These are phyloP conservation scores for Beauveria pseudobassiana DNA, from an alignment of 2,329 filamentous ascomycete genomes.

Conservation along the genomic window DNA sequence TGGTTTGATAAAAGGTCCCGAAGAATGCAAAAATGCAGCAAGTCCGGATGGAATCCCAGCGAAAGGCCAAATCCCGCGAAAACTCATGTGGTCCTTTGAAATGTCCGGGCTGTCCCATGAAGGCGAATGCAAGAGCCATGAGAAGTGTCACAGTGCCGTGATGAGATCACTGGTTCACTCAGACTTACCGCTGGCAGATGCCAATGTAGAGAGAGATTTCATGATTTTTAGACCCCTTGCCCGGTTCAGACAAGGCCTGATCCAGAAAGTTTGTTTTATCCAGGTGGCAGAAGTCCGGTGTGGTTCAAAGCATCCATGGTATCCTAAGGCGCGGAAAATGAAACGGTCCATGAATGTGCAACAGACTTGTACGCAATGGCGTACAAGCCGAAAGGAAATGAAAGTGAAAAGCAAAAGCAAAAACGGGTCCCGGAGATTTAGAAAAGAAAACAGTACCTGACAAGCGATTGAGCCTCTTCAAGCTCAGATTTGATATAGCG, in stretches of 20 bases:
- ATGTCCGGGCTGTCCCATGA: neutral
- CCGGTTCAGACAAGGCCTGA: constrained; percentile 25
- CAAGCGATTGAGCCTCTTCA: constrained; percentile 52
- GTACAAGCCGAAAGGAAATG: neutral
- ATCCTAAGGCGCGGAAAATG: neutral
- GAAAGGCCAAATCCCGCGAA: neutral
- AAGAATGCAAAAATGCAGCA: neutral
- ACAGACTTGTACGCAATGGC: constrained; percentile 1
- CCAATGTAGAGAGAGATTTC: constrained; percentile 14
- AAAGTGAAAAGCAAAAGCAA: constrained; percentile 21
- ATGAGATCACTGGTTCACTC: neutral
- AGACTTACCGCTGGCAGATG: constrained; percentile 27
- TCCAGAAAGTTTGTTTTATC: constrained; percentile 8
- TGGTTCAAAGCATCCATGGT: constrained; percentile 8
- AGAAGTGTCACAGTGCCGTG: neutral
- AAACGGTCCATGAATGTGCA: constrained; percentile 10
- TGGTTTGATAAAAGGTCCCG: neutral
- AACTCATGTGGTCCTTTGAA: neutral
- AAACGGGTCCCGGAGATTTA: constrained; percentile 29
- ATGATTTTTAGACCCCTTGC: constrained; percentile 24
- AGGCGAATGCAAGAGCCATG: neutral
- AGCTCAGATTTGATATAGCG: constrained; percentile 46
- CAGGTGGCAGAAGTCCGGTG: constrained; percentile 8
- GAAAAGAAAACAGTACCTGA: constrained; percentile 54
- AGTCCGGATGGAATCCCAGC: neutral